phyloP scores from a whole-genome alignment of 805 yeast species.

The Candida quercuum region DNA sequence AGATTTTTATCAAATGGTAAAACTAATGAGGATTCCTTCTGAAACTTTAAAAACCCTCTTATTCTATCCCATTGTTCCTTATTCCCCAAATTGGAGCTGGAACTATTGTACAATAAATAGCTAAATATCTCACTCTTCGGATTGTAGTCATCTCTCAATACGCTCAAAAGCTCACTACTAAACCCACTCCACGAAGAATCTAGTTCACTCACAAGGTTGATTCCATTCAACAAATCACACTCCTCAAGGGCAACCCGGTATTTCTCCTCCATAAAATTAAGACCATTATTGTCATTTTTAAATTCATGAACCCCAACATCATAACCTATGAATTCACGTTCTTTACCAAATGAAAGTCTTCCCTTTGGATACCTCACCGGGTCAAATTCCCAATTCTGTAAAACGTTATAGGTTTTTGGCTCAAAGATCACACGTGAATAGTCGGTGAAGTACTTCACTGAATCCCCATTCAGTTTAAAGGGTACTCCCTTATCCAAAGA shows the following conservation, averaged over 20 bases:
- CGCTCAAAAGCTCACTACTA: conserved; percentile 42
- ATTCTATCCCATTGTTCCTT: conserved; percentile 34
- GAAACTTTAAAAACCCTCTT: conserved; percentile 38
- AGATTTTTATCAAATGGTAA: conserved; percentile 43
- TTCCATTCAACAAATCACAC: conserved; percentile 69
- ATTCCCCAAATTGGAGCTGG: conserved; percentile 10
- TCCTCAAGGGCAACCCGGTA: conserved; percentile 65
- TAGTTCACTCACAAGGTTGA: conserved; percentile 63
- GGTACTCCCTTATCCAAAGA: conserved; percentile 48
- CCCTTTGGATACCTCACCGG: conserved; percentile 27
- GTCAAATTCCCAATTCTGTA: conserved; percentile 58
- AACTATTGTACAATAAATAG: conserved; percentile 39
- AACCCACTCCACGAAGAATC: conserved; percentile 88
- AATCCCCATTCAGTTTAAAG: conserved; percentile 31
- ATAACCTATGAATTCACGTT: conserved; percentile 38
- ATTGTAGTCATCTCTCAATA: conserved; percentile 64
- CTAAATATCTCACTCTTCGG: conserved; percentile 41
- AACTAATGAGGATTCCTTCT: conserved; percentile 45
- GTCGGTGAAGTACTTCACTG: conserved; percentile 74
- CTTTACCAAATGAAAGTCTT: conserved; percentile 21
- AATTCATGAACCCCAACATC: conserved; percentile 61
- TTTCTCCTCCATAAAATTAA: conserved; percentile 51
- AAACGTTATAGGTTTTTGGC: conserved; percentile 50
- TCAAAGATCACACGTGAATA: conserved; percentile 62
- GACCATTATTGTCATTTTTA: conserved; percentile 28